Conservation (phyloP, 768 basidiomycete species). For the Mycena kentingensis region DNA sequence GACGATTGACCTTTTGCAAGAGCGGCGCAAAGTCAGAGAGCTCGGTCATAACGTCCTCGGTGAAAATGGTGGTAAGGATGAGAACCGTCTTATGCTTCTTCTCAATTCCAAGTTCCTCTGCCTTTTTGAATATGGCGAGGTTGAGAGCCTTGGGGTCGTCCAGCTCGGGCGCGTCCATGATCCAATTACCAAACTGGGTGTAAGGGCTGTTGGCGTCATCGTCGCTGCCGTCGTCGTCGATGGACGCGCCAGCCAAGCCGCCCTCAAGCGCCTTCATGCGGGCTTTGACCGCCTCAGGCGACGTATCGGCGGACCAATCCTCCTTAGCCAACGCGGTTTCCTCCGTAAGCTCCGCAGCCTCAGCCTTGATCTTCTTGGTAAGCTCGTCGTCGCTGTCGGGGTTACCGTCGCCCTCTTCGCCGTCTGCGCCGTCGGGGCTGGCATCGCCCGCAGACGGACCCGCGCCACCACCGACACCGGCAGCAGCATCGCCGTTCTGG, state of each 20-base stretch:
- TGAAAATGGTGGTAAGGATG: constrained; percentile 82
- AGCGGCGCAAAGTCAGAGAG: constrained; percentile 66
- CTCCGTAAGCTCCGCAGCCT: constrained; percentile 74
- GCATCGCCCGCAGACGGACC: constrained; percentile 43
- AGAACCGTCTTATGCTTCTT: constrained; percentile 92
- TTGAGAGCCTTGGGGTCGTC: constrained; percentile 53
- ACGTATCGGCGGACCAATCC: constrained; percentile 93
- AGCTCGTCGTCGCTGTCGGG: constrained; percentile 87
- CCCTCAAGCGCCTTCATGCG: constrained; percentile 73
- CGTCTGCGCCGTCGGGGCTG: constrained; percentile 40
- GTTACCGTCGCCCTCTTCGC: constrained; percentile 48
- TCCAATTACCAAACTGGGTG: constrained; percentile 79
- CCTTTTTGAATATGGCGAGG: constrained; percentile 82
- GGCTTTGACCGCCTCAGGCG: constrained; percentile 82
- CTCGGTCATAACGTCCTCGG: constrained; percentile 66
- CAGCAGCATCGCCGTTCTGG: constrained; percentile 52
- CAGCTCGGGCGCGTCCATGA: constrained; percentile 65
- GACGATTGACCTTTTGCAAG: constrained; percentile 67
- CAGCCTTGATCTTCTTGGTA: constrained; percentile 88
- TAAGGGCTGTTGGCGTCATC: constrained; percentile 89
- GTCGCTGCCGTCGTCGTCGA: constrained; percentile 84
- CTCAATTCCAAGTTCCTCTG: constrained; percentile 87
- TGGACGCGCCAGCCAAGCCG: constrained; percentile 52
- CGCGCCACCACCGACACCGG: constrained; percentile 48
- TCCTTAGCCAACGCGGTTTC: constrained; percentile 65